A percentile compares a stretch with the other conserved stretches of the same genome.
These are phyloP conservation scores for Podospora pseudoanserina DNA, from an alignment of 495 filamentous ascomycete genomes.

Conservation along the genomic window DNA sequence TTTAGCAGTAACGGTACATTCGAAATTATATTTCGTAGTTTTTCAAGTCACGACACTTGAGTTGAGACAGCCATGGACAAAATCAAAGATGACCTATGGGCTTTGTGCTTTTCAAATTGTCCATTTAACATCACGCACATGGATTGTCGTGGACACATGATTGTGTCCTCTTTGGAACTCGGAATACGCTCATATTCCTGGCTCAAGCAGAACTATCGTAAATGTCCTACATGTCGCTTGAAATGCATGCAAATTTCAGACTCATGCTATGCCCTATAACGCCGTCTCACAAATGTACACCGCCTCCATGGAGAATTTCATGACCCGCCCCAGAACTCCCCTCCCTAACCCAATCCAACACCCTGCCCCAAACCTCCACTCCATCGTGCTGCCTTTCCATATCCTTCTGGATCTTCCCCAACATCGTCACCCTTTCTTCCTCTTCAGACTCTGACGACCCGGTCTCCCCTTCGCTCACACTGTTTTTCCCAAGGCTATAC, in stretches of 20 bases:
- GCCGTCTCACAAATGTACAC: slow-evolving; percentile 3
- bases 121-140: too few species aligned
- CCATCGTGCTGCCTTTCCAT: slow-evolving; percentile 42
- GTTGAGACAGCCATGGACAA: too few species aligned
- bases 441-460: slow-evolving; percentile 5
- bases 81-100: too few species aligned
- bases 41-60: too few species aligned
- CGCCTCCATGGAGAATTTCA: background rate
- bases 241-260: background rate
- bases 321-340: background rate
- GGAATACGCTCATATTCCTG: too few species aligned
- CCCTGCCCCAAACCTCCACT: slow-evolving; percentile 39
- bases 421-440: slow-evolving; percentile 9
- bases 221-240: background rate
- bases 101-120: too few species aligned
- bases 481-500: slow-evolving; percentile 36
- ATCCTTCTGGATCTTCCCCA: slow-evolving; percentile 15
- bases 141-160: too few species aligned
- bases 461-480: slow-evolving; percentile 7
- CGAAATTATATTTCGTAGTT: too few species aligned
- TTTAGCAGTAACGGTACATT: too few species aligned
- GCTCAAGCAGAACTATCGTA: too few species aligned
- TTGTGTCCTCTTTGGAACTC: too few species aligned
- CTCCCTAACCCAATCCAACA: slow-evolving; percentile 43
- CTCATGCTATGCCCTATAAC: background rate